phyloP scores from a whole-genome alignment of 768 basidiomycete genomes.

The Phlebiopsis gigantea region DNA sequence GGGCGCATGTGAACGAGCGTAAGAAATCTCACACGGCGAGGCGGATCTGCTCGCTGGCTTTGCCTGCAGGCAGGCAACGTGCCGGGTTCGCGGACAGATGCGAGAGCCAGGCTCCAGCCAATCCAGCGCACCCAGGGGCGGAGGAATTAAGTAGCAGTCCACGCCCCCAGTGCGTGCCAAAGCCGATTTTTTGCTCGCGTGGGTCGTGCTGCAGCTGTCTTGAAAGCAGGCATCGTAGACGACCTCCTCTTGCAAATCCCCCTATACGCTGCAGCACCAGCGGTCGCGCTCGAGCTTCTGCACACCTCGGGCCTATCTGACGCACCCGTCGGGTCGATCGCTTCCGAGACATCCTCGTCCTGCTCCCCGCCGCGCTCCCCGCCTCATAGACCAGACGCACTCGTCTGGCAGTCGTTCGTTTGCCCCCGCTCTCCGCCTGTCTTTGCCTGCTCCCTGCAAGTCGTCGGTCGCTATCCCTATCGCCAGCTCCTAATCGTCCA shows the following conservation, averaged over 20 bases:
- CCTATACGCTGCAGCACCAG: conserved; percentile 1
- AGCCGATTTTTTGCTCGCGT: conserved; percentile 17
- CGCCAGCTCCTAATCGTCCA: conserved; percentile 16
- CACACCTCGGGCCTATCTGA: neutral
- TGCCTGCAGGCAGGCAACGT: conserved; percentile 30
- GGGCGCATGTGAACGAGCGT: conserved; percentile 6
- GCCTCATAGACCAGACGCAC: conserved; percentile 8
- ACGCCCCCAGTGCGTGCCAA: conserved; percentile 24
- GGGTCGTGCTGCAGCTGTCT: conserved; percentile 19
- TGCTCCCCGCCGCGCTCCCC: neutral
- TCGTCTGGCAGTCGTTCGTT: conserved; percentile 20
- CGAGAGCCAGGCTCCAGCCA: conserved; percentile 16
- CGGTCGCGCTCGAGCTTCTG: neutral
- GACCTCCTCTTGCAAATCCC: conserved; percentile 15
- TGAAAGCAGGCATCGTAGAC: conserved; percentile 23
- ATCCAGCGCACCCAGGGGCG: conserved; percentile 20
- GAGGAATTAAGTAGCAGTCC: conserved; percentile 21
- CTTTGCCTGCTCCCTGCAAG: neutral
- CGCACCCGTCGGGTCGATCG: neutral
- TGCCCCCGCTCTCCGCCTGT: conserved; percentile 16
- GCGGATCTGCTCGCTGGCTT: conserved; percentile 17
- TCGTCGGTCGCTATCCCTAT: conserved; percentile 16
- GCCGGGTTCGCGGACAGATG: conserved; percentile 20
- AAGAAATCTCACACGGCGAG: conserved; percentile 15
- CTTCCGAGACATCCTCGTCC: neutral